Evolutionary conservation across 345 rosid species (phyloP).

Genomic region (Populus tremula): DNA sequence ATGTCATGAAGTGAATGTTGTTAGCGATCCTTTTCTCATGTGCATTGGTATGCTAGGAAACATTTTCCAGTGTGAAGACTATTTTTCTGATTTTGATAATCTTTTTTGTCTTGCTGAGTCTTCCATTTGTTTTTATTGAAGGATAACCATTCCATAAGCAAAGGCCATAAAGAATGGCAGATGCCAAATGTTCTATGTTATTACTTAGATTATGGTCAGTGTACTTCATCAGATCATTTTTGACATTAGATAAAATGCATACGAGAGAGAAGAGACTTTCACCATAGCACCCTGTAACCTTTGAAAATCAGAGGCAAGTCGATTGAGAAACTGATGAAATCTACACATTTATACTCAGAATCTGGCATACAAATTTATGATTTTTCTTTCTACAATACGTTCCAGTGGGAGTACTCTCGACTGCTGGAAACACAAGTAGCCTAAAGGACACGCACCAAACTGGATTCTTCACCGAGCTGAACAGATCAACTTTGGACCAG

Average conservation of each 20-base stretch:
- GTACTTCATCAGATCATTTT: neutral
- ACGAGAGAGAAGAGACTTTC: neutral
- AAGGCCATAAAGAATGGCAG: neutral
- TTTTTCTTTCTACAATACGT: conserved; percentile 19
- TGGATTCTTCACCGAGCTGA: conserved; percentile 2
- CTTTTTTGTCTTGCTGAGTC: neutral
- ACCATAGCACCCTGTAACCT: neutral
- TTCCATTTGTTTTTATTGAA: neutral
- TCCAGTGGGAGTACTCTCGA: neutral
- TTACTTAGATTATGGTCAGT: neutral
- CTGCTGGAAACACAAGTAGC: neutral
- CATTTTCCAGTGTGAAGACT: neutral
- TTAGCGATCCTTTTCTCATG: neutral
- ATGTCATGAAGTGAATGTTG: neutral
- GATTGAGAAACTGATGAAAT: conserved; percentile 11
- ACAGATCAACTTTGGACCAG: neutral
- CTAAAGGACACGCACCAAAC: neutral
- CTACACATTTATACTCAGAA: conserved; percentile 25
- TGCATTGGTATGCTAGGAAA: neutral
- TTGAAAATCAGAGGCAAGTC: neutral
- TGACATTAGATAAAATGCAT: neutral
- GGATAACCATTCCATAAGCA: neutral
- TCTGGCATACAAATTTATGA: conserved; percentile 13
- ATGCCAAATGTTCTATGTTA: neutral
- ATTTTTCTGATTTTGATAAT: neutral